Evolutionary conservation across 1,139 yeast species (phyloP), one percentile per base, ranked within the genome.

Genomic region (Yamadazyma dendronema): DNA sequence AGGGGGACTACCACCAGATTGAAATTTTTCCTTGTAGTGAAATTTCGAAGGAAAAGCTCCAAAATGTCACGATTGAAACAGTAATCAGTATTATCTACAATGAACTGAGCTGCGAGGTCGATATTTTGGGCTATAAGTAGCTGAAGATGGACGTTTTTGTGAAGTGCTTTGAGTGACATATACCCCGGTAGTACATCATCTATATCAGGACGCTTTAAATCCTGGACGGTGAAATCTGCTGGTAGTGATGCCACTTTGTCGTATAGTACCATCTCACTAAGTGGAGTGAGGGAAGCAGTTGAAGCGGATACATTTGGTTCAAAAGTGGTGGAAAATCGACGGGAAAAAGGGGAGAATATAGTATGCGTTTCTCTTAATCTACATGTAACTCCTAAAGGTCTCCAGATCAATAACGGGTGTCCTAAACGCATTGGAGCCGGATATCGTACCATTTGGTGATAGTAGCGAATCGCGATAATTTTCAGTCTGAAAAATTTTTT

Each of bases 1-100:
- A 64, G 39, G 2, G 59, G 46, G 0, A 26, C 29, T 4, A 63
- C 54, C 4, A 54, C 53, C 2, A 57, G 55, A 7, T 43, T 40
- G 5, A 59, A 19, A 30, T 57, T 51, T 10, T 46, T 47, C 1
- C 30, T 16, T 11, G 23, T 19, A 17, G 31, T 46, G 34, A 39
- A 39, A 11, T 33, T 37, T 14, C 16, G 22, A 3, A 47, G 17
- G 28, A 40, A 55, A 3, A 48, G 44, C 37, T 63, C 63, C 3
- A 59, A 27, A 19, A 56, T 38, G 12, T 47, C 48, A 17, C 41
- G 41, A 25, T 40, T 33, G 4, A 46, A 33, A 3, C 33, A 36
- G 10, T 26, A 11, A 1, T 34, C 34, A 13, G 39, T n/a, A 26
- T 43, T 25, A 17, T 39, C 35, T 4, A 38, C 19, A 4, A 44